These are phyloP conservation scores for Ogataea minuta DNA, from an alignment of 805 yeast genomes.

Conservation along the genomic window DNA sequence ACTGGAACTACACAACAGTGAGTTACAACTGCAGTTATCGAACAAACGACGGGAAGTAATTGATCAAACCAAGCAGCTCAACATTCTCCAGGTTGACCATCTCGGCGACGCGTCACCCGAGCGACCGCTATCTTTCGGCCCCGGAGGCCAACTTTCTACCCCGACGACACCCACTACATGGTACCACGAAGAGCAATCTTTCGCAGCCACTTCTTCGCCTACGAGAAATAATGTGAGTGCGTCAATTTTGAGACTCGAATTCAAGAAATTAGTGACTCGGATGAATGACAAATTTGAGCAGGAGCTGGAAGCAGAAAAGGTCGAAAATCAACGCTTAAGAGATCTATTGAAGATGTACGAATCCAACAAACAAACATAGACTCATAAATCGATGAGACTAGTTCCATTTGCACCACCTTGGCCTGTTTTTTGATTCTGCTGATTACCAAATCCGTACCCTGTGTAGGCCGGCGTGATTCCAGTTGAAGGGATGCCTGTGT, in stretches of 20 bases:
- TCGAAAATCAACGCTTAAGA: slow-evolving; percentile 46
- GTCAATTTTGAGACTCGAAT: slow-evolving; percentile 63
- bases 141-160: slow-evolving; percentile 5
- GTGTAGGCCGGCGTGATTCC: slow-evolving; percentile 77
- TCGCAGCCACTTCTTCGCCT: slow-evolving; percentile 15
- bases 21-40: slow-evolving; percentile 29
- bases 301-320: slow-evolving; percentile 55
- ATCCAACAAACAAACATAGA: slow-evolving; percentile 4
- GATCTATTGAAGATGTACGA: slow-evolving; percentile 38
- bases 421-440: slow-evolving; percentile 36
- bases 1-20: slow-evolving; percentile 37
- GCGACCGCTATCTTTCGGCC: slow-evolving; percentile 18
- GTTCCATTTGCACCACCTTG: slow-evolving; percentile 18
- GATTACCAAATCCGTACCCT: slow-evolving; percentile 94
- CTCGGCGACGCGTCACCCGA: slow-evolving; percentile 35
- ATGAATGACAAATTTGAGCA: slow-evolving; percentile 60
- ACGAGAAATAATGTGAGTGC: slow-evolving; percentile 36
- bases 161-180: slow-evolving; percentile 22
- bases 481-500: slow-evolving; percentile 67
- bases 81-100: slow-evolving; percentile 43
- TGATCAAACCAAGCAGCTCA: slow-evolving; percentile 44
- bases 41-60: slow-evolving; percentile 41
- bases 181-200: slow-evolving; percentile 6
- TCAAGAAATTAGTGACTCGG: slow-evolving; percentile 60
- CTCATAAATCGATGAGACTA: slow-evolving; percentile 34